Percentiles rank a stretch among this genome's conserved stretches.
phyloP scores from a whole-genome alignment of 495 filamentous ascomycete genomes.

The Podospora comata region DNA sequence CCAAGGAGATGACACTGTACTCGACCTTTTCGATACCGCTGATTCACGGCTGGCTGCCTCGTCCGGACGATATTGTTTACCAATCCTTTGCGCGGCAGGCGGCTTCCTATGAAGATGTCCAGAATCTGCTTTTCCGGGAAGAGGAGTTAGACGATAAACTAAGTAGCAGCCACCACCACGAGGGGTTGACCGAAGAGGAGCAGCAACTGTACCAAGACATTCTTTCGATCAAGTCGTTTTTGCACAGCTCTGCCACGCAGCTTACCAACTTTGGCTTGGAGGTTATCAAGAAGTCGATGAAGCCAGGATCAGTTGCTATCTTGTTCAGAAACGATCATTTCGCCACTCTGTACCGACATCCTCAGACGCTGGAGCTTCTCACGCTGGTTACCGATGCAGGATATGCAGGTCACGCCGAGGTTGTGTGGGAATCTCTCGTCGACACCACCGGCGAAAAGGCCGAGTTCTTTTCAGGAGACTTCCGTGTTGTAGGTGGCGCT shows the following conservation, averaged over 20 bases:
- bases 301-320: constrained; percentile 76
- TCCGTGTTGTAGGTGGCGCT: constrained; percentile 70
- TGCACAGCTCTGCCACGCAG: constrained; percentile 76
- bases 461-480: constrained; percentile 87
- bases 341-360: constrained; percentile 81
- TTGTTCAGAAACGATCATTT: constrained; percentile 98
- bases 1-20: constrained; percentile 81
- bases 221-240: constrained; percentile 73
- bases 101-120: constrained; percentile 82
- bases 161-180: constrained; percentile 38
- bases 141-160: constrained; percentile 84
- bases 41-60: constrained; percentile 90
- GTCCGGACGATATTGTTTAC: constrained; percentile 57
- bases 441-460: constrained; percentile 81
- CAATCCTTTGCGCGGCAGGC: constrained; percentile 67
- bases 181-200: constrained; percentile 60
- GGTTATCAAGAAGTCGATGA: constrained; percentile 60
- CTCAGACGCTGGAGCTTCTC: constrained; percentile 64
- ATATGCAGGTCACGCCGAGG: constrained; percentile 81
- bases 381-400: constrained; percentile 90
- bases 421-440: constrained; percentile 92
- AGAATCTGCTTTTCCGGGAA: constrained; percentile 80
- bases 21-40: constrained; percentile 81
- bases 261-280: constrained; percentile 77
- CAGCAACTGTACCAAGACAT: constrained; percentile 75